Evolutionary conservation across 2,329 filamentous ascomycete genomes (phyloP), one percentile per base, ranked within the genome.

Genomic region (Paraconiothyrium brasiliense): DNA sequence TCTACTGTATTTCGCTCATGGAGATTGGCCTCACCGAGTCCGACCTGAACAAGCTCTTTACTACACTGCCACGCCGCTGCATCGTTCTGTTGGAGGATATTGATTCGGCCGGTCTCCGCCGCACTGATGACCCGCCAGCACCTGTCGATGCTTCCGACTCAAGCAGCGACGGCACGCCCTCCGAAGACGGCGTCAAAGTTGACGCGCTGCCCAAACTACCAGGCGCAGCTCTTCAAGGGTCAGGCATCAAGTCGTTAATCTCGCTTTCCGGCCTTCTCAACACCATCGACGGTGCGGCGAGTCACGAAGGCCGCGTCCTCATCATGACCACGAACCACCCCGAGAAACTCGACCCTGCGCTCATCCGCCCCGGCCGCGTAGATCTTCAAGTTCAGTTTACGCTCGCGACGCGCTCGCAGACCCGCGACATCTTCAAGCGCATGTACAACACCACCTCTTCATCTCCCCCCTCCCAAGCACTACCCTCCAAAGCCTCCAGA

Each of bases 241-340:
- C 27, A 44, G 57, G n/a, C 59, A 67, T 70, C 35, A 75, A 75
- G 54, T 71, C 76, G 14, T 78, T 84, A n/a, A 92, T 95, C 48
- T 92, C 90, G 0, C 84, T 95, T 2, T 92, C 91, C 0, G 92
- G 92, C 0, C 84, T 96, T 1, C 84, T 96, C 55, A 96, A 96
- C 76, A 90, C 90, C 60, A 92, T 96, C 44, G 92, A 96, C 71
- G 91, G 92, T 58, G 91, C 93, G 1, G 90, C 90, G 1, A 91
- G 89, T 3, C 90, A 92, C 69, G 92, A 94, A 79, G 92, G 91
- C 30, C 86, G 91, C 49, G 86, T 94, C 13, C 84, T 94, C 20
- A 89, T 94, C 79, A 93, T 94, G 90, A 94, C 92, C 0, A 93
- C 90, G 35, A 95, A 94, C 77, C 86, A 88, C 62, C 89, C 90